Evolutionary conservation across 192 early-diverging fungal species (phyloP).

Genomic region (Coemansia sp.): DNA sequence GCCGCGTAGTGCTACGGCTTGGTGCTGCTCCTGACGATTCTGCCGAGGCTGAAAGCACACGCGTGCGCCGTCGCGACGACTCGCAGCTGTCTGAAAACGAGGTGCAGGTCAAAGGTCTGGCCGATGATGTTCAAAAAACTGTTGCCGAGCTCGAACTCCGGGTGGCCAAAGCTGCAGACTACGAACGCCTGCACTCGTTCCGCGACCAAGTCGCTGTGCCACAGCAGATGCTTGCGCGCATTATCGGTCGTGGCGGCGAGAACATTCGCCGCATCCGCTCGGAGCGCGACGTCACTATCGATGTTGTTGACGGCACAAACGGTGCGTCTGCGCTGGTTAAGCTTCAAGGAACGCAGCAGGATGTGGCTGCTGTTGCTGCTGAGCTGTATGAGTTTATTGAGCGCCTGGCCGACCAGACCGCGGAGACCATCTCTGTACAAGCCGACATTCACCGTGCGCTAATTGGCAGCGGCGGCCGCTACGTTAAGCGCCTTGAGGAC

Average conservation of each 20-base stretch:
- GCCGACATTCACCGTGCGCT: constrained; percentile 68
- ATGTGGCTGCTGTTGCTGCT: constrained; percentile 70
- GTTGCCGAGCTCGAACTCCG: constrained; percentile 66
- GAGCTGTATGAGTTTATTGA: constrained; percentile 69
- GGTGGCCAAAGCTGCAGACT: constrained; percentile 68
- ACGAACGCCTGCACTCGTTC: constrained; percentile 71
- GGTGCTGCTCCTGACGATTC: constrained; percentile 48
- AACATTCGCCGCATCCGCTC: constrained; percentile 77
- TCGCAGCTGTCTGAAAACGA: constrained; percentile 61
- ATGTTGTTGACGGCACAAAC: constrained; percentile 41
- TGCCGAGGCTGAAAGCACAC: constrained; percentile 43
- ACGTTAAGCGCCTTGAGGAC: constrained; percentile 73
- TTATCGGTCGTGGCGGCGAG: constrained; percentile 91
- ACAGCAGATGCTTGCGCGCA: constrained; percentile 61
- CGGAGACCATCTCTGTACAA: constrained; percentile 58
- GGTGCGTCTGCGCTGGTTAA: constrained; percentile 57
- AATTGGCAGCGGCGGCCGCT: constrained; percentile 69
- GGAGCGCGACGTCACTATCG: constrained; percentile 72
- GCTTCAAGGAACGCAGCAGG: constrained; percentile 76
- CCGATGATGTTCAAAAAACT: constrained; percentile 72
- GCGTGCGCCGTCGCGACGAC: constrained; percentile 49
- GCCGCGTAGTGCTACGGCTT: constrained; percentile 72
- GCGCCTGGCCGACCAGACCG: constrained; percentile 66
- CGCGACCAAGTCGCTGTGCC: constrained; percentile 73
- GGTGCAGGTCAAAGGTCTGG: constrained; percentile 79